Conservation (phyloP, 208 protist species). For the Trypanosomatidae sp. region DNA sequence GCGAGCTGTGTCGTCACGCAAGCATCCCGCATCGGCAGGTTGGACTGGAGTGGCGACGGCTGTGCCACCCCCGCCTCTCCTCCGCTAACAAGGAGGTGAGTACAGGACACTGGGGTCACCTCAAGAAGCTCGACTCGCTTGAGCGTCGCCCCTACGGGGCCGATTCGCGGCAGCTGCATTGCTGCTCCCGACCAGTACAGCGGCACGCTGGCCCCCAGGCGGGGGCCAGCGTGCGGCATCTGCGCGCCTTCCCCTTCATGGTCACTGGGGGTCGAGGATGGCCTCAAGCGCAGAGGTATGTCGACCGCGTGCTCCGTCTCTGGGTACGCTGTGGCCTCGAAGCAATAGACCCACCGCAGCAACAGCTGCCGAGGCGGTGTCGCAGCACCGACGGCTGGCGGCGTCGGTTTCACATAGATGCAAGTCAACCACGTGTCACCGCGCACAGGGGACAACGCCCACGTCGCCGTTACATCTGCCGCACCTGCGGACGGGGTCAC, state of each 20-base stretch:
- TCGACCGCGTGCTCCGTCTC: slow-evolving; percentile 25
- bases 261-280: not conserved
- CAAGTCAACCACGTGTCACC: slow-evolving; percentile 26
- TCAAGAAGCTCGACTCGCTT: slow-evolving; percentile 30
- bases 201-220: not conserved
- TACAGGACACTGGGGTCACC: slow-evolving; percentile 9
- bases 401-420: not conserved
- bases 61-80: not conserved
- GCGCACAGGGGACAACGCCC: slow-evolving; percentile 8
- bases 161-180: slow-evolving; percentile 30
- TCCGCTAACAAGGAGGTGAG: not conserved
- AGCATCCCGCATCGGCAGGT: not conserved
- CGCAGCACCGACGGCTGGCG: not conserved
- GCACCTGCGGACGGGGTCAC: not conserved
- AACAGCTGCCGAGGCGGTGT: slow-evolving; percentile 1
- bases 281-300: slow-evolving; percentile 17
- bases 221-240: not conserved
- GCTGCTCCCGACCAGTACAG: slow-evolving; percentile 28
- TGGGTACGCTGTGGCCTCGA: slow-evolving; percentile 16
- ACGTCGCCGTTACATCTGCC: slow-evolving; percentile 14
- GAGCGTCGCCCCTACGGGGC: slow-evolving; percentile 24
- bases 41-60: not conserved
- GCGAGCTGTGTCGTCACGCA: slow-evolving; percentile 13
- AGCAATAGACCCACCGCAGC: slow-evolving; percentile 29
- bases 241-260: not conserved